Base-by-base conservation (phyloP, 1,139 yeast species). In the Geotrichum fermentans region DNA sequence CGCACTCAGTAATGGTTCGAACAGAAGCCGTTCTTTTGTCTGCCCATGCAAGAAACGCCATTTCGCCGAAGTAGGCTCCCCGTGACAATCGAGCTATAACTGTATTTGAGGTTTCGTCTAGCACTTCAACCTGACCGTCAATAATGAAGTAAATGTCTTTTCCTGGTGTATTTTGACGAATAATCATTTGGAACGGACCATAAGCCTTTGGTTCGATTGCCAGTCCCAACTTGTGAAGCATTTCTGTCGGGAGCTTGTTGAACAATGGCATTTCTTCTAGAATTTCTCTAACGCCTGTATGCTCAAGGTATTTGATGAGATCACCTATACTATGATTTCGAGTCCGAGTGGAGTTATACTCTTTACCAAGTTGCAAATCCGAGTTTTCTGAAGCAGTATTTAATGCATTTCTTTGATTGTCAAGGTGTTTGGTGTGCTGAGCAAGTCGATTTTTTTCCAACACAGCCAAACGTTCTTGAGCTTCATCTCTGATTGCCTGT, bases 31-130 rank as follows among this genome's bases (percentile, higher is more conserved):
- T 74, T 54, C 90, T 66, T 32, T 61, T 63, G 11, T 73, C 67
- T 21, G 82, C 64, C 29, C 75, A 72, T 3, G 79, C 71, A 37
- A 83, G 65, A 58, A 83, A 83, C 0, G 87, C 78, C 80, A 83
- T 79, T 62, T 83, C 92, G 22, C 94, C 94, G 66, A 84, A 82
- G 63, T 81, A 83, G 38, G 80, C 74, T 8, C 86, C 88, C 8
- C 77, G 66, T 2, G 78, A 74, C 35, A 83, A 67, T 52, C 85
- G 73, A 1, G 86, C 89, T 39, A 80, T 64, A 1, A 74, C 68
- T 22, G 67, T 67, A 21, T 59, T 59, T 8, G 60, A 50, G 2
- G 54, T 53, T 20, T 73, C 71, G 55, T 78, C 80, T 4, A 83
- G 56, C 0, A 83, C 86, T 61, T 83, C 90, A 1, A 83, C 86